Conservation (phyloP, 2,329 filamentous ascomycete genomes). For the Fusarium sp. region DNA sequence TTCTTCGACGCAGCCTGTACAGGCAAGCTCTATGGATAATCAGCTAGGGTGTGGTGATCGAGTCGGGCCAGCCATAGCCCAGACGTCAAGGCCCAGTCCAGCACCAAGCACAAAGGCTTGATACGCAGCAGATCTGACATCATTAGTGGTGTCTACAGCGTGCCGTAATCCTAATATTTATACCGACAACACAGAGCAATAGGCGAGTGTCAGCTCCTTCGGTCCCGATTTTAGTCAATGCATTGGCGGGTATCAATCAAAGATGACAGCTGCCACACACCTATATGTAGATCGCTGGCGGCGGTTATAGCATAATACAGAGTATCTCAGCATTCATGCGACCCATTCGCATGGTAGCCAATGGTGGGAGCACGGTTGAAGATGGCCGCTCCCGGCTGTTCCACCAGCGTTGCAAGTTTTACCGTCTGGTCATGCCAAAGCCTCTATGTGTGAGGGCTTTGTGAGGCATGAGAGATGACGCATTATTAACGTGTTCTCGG, state of each 20-base stretch:
- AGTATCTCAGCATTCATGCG: slow-evolving; percentile 36
- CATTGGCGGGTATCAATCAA: slow-evolving; percentile 1
- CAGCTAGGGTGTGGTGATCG: slow-evolving; percentile 16
- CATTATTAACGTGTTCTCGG: slow-evolving; percentile 36
- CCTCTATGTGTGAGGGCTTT: slow-evolving; percentile 1
- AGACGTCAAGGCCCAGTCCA: slow-evolving; percentile 5
- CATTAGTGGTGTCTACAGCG: slow-evolving; percentile 1
- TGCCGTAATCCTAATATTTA: background rate
- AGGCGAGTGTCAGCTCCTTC: slow-evolving; percentile 1
- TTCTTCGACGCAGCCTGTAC: slow-evolving; percentile 21
- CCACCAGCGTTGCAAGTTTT: slow-evolving; percentile 19
- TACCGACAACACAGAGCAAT: slow-evolving; percentile 1
- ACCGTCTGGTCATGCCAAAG: slow-evolving; percentile 3
- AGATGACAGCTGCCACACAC: slow-evolving; percentile 8
- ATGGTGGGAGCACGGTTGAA: slow-evolving; percentile 28
- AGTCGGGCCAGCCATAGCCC: slow-evolving; percentile 5
- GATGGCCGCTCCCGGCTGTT: slow-evolving; percentile 6
- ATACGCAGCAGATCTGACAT: slow-evolving; percentile 9
- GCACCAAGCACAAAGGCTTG: background rate
- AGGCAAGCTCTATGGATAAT: slow-evolving; percentile 34
- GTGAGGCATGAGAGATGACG: slow-evolving; percentile 22
- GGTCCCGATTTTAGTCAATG: slow-evolving; percentile 8
- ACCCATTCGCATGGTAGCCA: slow-evolving; percentile 43
- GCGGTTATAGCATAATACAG: slow-evolving; percentile 14
- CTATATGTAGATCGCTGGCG: slow-evolving; percentile 8